phyloP scores from a whole-genome alignment of 495 filamentous ascomycete genomes.

The Filosporella fistucella region DNA sequence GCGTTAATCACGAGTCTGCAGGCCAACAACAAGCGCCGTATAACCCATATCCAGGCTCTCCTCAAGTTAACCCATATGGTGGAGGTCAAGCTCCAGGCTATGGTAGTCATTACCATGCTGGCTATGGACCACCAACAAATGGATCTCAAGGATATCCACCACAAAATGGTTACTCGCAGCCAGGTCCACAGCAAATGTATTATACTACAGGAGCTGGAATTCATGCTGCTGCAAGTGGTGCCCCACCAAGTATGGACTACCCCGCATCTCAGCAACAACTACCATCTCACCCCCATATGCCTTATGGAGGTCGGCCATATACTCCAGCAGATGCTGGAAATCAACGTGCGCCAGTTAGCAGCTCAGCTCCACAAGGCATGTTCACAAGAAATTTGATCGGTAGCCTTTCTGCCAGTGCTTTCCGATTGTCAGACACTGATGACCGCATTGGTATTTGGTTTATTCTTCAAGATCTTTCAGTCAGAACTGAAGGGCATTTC shows the following conservation, averaged over 20 bases:
- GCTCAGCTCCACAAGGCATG: conserved; percentile 69
- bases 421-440: conserved; percentile 74
- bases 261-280: background rate
- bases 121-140: conserved; percentile 8
- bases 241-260: conserved; percentile 3
- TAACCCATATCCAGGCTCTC: conserved; percentile 18
- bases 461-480: conserved; percentile 90
- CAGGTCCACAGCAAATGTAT: conserved; percentile 1
- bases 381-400: conserved; percentile 96
- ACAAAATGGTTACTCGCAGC: conserved; percentile 17
- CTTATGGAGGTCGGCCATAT: conserved; percentile 13
- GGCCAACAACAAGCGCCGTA: conserved; percentile 6
- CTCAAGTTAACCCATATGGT: conserved; percentile 16
- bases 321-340: background rate
- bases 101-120: background rate
- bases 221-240: background rate
- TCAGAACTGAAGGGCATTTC: conserved; percentile 87
- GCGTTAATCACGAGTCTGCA: conserved; percentile 1
- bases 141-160: conserved; percentile 11
- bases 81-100: conserved; percentile 4
- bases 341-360: conserved; percentile 18
- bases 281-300: conserved; percentile 20
- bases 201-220: conserved; percentile 12
- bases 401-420: conserved; percentile 85
- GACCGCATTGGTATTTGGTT: conserved; percentile 95